A percentile compares a stretch with the other conserved stretches of the same genome.
Evolutionary conservation across 2,329 filamentous ascomycete species (phyloP).

Genomic region (Aspergillus fumigatiaffinis): DNA sequence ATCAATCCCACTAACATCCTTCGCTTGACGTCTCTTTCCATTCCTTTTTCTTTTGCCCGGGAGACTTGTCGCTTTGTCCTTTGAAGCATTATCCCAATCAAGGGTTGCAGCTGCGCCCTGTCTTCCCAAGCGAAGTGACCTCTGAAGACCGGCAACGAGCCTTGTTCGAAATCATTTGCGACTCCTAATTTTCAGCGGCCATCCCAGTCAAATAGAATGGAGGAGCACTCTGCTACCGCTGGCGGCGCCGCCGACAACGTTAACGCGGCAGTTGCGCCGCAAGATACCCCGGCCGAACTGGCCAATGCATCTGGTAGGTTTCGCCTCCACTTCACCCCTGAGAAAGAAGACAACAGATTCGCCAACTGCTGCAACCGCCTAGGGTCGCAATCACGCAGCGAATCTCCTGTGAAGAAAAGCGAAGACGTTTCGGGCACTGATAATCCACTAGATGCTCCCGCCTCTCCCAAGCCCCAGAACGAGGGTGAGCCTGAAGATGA

Average conservation of each 20-base stretch:
- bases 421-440: conserved; percentile 45
- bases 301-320: conserved; percentile 31
- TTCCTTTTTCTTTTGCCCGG: neutral
- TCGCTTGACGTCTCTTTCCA: conserved; percentile 4
- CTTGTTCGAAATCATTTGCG: conserved; percentile 29
- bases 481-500: conserved; percentile 63
- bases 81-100: neutral
- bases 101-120: conserved; percentile 10
- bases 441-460: conserved; percentile 66
- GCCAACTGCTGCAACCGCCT: conserved; percentile 18
- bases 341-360: conserved; percentile 4
- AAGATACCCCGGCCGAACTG: conserved; percentile 27
- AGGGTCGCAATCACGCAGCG: conserved; percentile 32
- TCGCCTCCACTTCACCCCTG: conserved; percentile 8
- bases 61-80: conserved; percentile 1
- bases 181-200: conserved; percentile 22
- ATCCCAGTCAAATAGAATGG: conserved; percentile 30
- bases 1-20: conserved; percentile 4
- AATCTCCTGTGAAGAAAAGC: conserved; percentile 27
- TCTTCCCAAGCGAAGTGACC: conserved; percentile 3
- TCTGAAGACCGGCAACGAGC: conserved; percentile 27
- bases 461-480: conserved; percentile 60
- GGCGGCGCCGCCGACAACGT: conserved; percentile 26
- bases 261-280: conserved; percentile 21
- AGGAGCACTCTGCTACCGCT: conserved; percentile 29